Conservation (phyloP, 1,139 yeast species). For the Yamadazyma taylorii region DNA sequence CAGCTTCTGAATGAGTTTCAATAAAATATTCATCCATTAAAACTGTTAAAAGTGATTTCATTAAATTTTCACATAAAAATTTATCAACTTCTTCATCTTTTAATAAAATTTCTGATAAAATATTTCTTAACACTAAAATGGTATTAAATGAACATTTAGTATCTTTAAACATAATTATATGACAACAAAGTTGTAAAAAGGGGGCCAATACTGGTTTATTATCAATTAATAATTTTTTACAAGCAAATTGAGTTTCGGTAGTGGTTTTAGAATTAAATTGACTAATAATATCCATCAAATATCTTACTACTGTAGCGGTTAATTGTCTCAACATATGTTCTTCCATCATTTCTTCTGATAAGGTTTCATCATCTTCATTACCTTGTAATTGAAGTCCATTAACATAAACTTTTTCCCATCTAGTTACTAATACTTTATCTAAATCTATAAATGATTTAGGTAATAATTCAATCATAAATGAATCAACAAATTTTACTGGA, state of each 20-base stretch:
- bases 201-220: conserved; percentile 75
- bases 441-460: conserved; percentile 74
- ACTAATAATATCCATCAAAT: conserved; percentile 85
- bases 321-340: conserved; percentile 91
- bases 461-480: conserved; percentile 73
- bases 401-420: conserved; percentile 74
- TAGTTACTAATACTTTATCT: conserved; percentile 64
- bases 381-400: conserved; percentile 72
- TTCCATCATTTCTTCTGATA: conserved; percentile 98
- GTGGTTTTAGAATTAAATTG: conserved; percentile 54
- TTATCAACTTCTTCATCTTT: conserved; percentile 78
- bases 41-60: conserved; percentile 50
- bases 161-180: conserved; percentile 79
- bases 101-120: conserved; percentile 63
- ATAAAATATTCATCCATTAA: conserved; percentile 74
- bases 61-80: conserved; percentile 61
- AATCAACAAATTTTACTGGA: conserved; percentile 66
- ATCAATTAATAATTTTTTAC: conserved; percentile 63
- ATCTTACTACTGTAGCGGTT: conserved; percentile 89
- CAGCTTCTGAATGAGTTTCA: conserved; percentile 90
- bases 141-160: conserved; percentile 92
- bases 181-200: conserved; percentile 71
- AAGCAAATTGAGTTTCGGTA: conserved; percentile 60
- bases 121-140: conserved; percentile 72
- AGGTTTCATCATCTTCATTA: conserved; percentile 72